phyloP scores from a whole-genome alignment of 106 monocot genomes.

The Vanilla planifolia region DNA sequence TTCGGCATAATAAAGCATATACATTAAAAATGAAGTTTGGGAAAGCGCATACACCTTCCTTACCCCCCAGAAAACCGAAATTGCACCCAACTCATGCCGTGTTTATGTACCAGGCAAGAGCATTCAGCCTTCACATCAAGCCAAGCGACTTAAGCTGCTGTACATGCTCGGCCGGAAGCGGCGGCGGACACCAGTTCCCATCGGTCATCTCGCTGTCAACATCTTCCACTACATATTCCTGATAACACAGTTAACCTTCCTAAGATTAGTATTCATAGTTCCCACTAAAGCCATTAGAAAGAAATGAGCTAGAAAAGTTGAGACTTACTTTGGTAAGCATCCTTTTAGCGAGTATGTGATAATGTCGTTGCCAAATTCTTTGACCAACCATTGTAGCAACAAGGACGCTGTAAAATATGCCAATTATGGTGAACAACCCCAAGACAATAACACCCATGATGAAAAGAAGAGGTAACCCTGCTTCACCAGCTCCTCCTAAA shows the following conservation, averaged over 20 bases:
- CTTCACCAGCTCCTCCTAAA: slow-evolving; percentile 73
- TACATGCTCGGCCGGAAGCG: slow-evolving; percentile 76
- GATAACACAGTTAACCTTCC: slow-evolving; percentile 1
- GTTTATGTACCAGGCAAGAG: no score
- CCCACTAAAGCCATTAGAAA: no score
- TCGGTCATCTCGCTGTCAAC: slow-evolving; percentile 64
- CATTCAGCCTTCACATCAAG: slow-evolving; percentile 61
- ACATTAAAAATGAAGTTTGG: no score
- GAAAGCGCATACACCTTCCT: no score
- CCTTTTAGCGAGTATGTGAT: slow-evolving; percentile 88
- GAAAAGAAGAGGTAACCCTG: slow-evolving; percentile 68
- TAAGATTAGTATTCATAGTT: no score
- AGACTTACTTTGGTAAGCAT: slow-evolving; percentile 84
- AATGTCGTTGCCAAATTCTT: slow-evolving; percentile 94
- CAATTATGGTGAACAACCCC: slow-evolving; percentile 74
- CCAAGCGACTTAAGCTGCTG: slow-evolving; percentile 82
- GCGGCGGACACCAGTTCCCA: slow-evolving; percentile 62
- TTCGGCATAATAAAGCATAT: no score
- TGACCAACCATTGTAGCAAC: slow-evolving; percentile 97
- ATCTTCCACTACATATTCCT: slow-evolving; percentile 98
- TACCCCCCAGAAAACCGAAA: no score
- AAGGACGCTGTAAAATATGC: slow-evolving; percentile 93
- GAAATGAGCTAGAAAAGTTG: background rate
- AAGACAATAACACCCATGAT: slow-evolving; percentile 81
- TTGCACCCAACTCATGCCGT: no score